Conservation (phyloP, 139 green algal genomes). For the Coccomyxa sp. region DNA sequence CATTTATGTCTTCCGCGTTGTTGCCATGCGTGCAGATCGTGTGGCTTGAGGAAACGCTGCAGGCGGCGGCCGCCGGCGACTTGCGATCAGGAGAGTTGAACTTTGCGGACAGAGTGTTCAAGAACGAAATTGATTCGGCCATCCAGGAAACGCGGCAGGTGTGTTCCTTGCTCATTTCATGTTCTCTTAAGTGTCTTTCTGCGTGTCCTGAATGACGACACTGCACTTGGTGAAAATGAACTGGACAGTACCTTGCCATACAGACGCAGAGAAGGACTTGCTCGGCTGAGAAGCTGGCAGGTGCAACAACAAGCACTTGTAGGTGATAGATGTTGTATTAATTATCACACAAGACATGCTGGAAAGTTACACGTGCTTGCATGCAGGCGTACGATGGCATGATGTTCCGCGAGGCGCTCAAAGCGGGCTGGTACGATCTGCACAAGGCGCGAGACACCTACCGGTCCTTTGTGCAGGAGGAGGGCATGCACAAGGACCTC, state of each 20-base stretch:
- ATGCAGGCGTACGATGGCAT: slow-evolving; percentile 75
- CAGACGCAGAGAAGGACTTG: no score
- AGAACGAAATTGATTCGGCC: slow-evolving; percentile 88
- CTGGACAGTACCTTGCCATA: no score
- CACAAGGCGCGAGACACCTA: slow-evolving; percentile 87
- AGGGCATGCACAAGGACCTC: slow-evolving; percentile 73
- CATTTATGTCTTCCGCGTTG: no score
- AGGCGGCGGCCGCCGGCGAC: slow-evolving; percentile 8
- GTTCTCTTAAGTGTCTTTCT: neutral
- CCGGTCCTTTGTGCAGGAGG: slow-evolving; percentile 65
- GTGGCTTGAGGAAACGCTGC: slow-evolving; percentile 88
- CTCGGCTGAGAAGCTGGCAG: no score
- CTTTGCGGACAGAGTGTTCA: slow-evolving; percentile 85
- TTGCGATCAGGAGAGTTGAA: slow-evolving; percentile 49
- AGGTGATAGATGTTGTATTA: no score
- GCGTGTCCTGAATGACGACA: no score
- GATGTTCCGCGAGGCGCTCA: slow-evolving; percentile 94
- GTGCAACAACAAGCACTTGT: no score
- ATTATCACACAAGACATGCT: neutral
- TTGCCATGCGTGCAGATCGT: slow-evolving; percentile 85
- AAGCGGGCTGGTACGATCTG: slow-evolving; percentile 78
- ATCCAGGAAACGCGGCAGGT: slow-evolving; percentile 36
- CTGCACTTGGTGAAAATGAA: no score
- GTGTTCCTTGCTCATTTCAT: neutral
- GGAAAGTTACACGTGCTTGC: neutral